A percentile compares a stretch with the other conserved stretches of the same genome.
Evolutionary conservation across 2,329 filamentous ascomycete species (phyloP).

Genomic region (Epichloe coenophiala): DNA sequence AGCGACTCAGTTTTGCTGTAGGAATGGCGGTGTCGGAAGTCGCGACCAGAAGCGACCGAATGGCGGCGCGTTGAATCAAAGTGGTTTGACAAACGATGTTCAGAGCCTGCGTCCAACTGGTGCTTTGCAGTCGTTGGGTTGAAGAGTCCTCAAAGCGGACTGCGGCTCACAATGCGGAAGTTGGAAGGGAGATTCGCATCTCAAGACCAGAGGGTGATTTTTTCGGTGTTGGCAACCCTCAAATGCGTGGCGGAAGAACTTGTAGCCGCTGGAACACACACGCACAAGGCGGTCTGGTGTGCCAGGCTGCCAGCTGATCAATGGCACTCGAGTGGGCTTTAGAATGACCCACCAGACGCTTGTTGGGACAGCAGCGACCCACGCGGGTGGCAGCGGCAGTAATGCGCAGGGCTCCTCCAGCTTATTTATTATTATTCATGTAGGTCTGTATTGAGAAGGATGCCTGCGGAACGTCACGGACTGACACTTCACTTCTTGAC

Average conservation of each 20-base stretch:
- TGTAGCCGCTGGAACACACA: neutral
- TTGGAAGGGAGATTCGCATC: neutral
- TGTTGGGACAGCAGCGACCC: neutral
- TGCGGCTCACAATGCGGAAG: neutral
- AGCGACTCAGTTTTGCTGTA: neutral
- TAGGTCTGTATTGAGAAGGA: too few relatives aligned
- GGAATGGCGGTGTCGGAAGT: neutral
- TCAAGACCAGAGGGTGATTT: neutral
- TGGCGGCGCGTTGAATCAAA: neutral
- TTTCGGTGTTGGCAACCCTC: neutral
- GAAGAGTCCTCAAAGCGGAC: neutral
- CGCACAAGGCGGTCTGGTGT: neutral
- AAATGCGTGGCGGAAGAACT: conserved; percentile 1
- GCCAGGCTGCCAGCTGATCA: neutral
- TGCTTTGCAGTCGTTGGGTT: neutral
- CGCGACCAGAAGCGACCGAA: neutral
- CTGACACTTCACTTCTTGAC: too few relatives aligned
- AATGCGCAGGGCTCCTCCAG: neutral
- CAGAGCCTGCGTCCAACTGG: neutral
- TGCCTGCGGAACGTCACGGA: too few relatives aligned
- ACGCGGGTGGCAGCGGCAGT: neutral
- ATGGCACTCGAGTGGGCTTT: neutral
- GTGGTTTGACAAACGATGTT: neutral
- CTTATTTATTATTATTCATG: neutral
- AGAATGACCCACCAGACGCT: neutral